Evolutionary conservation across 768 basidiomycete genomes (phyloP).

Genomic region (Xerocomellus amylosporus): DNA sequence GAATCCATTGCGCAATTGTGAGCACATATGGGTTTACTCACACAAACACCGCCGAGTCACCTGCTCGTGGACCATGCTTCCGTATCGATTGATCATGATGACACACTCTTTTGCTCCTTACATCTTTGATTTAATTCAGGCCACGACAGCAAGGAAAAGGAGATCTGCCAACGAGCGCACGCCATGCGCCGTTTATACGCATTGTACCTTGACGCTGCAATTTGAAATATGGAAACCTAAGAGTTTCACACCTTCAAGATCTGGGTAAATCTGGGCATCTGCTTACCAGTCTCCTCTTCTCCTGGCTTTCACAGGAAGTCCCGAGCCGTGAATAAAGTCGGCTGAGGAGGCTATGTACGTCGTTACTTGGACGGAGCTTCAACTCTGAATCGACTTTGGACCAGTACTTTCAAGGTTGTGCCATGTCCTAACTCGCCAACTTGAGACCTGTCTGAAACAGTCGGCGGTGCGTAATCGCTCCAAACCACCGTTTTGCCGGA

Average conservation of each 20-base stretch:
- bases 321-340: background rate
- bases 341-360: background rate
- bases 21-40: no score
- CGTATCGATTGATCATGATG: background rate
- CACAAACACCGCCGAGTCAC: no score
- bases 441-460: background rate
- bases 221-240: slow-evolving; percentile 23
- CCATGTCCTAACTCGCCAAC: background rate
- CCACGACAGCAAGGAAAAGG: background rate
- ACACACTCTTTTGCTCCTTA: background rate
- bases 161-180: background rate
- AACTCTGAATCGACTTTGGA: background rate
- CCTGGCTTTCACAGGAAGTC: background rate
- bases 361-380: slow-evolving; percentile 5
- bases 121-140: no score
- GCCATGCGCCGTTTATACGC: background rate
- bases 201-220: background rate
- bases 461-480: background rate
- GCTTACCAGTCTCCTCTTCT: no score
- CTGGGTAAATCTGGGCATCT: no score
- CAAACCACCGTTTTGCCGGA: background rate
- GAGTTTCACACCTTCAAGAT: slow-evolving; percentile 7
- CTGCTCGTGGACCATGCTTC: background rate
- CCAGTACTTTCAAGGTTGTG: background rate
- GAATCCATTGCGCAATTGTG: no score